Evolutionary conservation across 2,329 filamentous ascomycete species (phyloP).

Genomic region (Didymella glomerata): DNA sequence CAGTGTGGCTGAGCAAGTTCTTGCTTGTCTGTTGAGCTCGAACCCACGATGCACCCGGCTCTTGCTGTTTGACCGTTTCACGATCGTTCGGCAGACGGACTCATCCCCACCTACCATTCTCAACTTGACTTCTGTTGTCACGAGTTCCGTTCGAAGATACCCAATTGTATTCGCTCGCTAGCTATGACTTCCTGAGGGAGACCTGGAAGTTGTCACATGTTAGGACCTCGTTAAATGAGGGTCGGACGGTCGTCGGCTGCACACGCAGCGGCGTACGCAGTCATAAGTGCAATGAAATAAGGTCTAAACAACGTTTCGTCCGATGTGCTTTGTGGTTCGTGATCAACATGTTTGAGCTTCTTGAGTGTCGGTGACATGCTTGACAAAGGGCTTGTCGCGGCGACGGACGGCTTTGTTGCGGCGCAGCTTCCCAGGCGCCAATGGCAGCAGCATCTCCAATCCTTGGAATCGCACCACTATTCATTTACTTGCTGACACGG

Average conservation of each 20-base stretch:
- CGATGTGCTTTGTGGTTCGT: neutral
- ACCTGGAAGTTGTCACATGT: conserved; percentile 9
- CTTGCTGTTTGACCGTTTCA: conserved; percentile 22
- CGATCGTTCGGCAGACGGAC: conserved; percentile 26
- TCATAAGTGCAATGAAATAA: conserved; percentile 7
- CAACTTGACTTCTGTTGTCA: conserved; percentile 30
- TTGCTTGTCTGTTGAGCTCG: conserved; percentile 6
- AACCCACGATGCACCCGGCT: conserved; percentile 16
- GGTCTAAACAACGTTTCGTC: neutral
- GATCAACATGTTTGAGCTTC: neutral
- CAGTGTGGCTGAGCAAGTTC: conserved; percentile 43
- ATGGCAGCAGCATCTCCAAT: neutral
- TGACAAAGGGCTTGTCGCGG: conserved; percentile 1
- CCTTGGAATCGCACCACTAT: conserved; percentile 14
- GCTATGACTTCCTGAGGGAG: conserved; percentile 1
- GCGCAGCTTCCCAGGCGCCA: conserved; percentile 2
- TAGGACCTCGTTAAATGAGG: conserved; percentile 7
- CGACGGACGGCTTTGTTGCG: conserved; percentile 9
- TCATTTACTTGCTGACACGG: conserved; percentile 16
- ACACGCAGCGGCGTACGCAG: conserved; percentile 13
- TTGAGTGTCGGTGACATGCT: conserved; percentile 1
- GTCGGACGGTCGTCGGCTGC: conserved; percentile 8
- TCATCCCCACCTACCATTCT: conserved; percentile 9
- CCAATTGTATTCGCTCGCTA: conserved; percentile 37
- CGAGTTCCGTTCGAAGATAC: conserved; percentile 38